These are phyloP conservation scores for Suillus subalutaceus DNA, from an alignment of 768 basidiomycete genomes.

Conservation along the genomic window DNA sequence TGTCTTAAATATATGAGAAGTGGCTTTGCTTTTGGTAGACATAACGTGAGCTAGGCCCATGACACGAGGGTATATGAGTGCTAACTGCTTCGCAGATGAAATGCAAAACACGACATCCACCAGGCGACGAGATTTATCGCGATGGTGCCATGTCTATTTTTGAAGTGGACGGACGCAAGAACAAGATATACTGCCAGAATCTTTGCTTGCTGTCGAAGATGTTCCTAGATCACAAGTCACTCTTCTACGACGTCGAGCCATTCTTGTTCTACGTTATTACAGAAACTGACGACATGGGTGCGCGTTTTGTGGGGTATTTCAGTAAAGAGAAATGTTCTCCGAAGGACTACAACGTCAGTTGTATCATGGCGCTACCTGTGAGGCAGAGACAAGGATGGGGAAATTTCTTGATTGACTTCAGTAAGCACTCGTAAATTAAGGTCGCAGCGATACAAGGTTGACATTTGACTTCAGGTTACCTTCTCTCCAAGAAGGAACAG, in stretches of 20 bases:
- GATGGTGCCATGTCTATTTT: constrained; percentile 89
- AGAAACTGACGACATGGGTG: constrained; percentile 85
- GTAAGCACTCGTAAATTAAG: constrained; percentile 42
- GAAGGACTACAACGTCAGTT: constrained; percentile 96
- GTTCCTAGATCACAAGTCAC: constrained; percentile 98
- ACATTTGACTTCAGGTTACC: constrained; percentile 66
- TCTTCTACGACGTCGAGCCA: constrained; percentile 99
- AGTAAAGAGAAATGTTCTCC: constrained; percentile 97
- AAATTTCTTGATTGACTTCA: constrained; percentile 96
- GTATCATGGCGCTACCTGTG: constrained; percentile 98
- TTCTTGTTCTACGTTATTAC: constrained; percentile 99
- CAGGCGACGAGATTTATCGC: constrained; percentile 97
- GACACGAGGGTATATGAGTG: constrained; percentile 12
- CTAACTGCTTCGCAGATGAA: constrained; percentile 65
- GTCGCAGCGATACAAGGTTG: no score
- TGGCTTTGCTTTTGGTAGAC: constrained; percentile 80
- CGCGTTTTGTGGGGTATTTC: constrained; percentile 97
- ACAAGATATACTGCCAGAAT: constrained; percentile 99
- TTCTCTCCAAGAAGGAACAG: constrained; percentile 93
- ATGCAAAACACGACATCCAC: constrained; percentile 93
- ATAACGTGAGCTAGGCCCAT: constrained; percentile 60
- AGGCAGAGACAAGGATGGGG: constrained; percentile 97
- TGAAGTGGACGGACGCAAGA: constrained; percentile 97
- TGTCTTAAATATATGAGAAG: constrained; percentile 99
- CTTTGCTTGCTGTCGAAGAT: constrained; percentile 96